phyloP scores from a whole-genome alignment of 108 stramenopile genomes.

The Cyclotella kingstonii region DNA sequence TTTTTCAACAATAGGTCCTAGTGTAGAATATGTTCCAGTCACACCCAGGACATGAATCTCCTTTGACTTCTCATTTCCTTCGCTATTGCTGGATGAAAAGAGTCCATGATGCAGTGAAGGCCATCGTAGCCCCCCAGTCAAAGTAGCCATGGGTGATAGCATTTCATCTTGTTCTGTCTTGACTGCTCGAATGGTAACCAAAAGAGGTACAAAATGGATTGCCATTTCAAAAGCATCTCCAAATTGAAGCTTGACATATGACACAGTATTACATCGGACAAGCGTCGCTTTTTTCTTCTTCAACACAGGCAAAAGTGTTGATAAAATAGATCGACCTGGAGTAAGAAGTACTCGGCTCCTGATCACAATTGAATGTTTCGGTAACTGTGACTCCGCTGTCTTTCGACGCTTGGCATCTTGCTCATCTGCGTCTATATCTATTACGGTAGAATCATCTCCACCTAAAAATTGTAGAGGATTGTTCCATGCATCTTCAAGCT shows the following conservation, averaged over 20 bases:
- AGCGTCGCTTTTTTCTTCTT: constrained; percentile 59
- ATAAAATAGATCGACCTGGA: constrained; percentile 50
- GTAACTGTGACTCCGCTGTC: neutral
- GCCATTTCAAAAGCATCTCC: constrained; percentile 76
- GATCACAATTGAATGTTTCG: constrained; percentile 26
- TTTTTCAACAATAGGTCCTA: constrained; percentile 66
- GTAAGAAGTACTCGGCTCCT: constrained; percentile 55
- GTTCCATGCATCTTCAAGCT: constrained; percentile 83
- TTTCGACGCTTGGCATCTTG: constrained; percentile 34
- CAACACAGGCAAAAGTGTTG: constrained; percentile 62
- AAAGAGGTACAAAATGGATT: constrained; percentile 69
- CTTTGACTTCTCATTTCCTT: neutral
- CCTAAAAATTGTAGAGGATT: constrained; percentile 50
- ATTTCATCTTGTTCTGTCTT: neutral
- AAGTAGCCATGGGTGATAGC: neutral
- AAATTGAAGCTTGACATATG: constrained; percentile 64
- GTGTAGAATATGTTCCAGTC: constrained; percentile 28
- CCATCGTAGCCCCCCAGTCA: constrained; percentile 22
- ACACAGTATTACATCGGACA: constrained; percentile 34
- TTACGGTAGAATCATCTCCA: constrained; percentile 10
- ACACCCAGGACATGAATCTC: constrained; percentile 47
- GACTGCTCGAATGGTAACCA: constrained; percentile 65
- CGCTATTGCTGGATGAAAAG: neutral
- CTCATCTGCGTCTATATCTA: constrained; percentile 4
- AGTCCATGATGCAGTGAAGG: constrained; percentile 37